A percentile compares a stretch with the other conserved stretches of the same genome.
These are phyloP conservation scores for Cutaneotrichosporon sp. DNA, from an alignment of 1,284 basidiomycete species.

Conservation along the genomic window DNA sequence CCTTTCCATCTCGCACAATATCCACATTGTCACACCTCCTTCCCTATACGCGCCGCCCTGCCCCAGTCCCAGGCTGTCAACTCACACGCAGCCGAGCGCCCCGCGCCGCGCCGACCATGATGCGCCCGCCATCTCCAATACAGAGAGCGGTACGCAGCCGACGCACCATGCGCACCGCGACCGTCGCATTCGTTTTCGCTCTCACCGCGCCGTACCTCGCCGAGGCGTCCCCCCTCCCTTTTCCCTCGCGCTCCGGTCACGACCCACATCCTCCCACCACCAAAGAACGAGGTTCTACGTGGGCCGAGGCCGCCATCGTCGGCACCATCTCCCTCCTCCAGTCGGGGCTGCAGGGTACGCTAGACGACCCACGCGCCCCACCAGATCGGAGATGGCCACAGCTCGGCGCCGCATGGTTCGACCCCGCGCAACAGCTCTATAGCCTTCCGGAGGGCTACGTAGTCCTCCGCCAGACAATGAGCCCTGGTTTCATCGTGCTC, in stretches of 20 bases:
- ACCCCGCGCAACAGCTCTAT: background rate
- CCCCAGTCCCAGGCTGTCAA: background rate
- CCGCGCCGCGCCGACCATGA: background rate
- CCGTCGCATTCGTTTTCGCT: slow-evolving; percentile 30
- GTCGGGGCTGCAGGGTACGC: background rate
- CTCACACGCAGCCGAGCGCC: background rate
- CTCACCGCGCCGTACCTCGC: slow-evolving; percentile 37
- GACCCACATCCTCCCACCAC: slow-evolving; percentile 13
- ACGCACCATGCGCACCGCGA: slow-evolving; percentile 1
- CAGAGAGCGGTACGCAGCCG: background rate
- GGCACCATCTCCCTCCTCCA: slow-evolving; percentile 10
- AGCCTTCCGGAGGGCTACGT: slow-evolving; percentile 28
- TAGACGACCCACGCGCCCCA: background rate
- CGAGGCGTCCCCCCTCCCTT: slow-evolving; percentile 21
- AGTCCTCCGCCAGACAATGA: slow-evolving; percentile 43
- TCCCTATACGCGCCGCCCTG: background rate
- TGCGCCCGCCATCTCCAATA: slow-evolving; percentile 1
- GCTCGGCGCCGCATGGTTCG: background rate
- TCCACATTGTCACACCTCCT: background rate
- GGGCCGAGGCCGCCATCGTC: background rate
- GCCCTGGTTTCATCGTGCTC: slow-evolving; percentile 52
- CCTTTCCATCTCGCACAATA: background rate
- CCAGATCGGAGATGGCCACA: slow-evolving; percentile 18
- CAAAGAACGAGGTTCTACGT: background rate
- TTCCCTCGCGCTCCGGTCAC: slow-evolving; percentile 10